Evolutionary conservation across 805 yeast species (phyloP).

Genomic region (Zygotorulaspora sp.): DNA sequence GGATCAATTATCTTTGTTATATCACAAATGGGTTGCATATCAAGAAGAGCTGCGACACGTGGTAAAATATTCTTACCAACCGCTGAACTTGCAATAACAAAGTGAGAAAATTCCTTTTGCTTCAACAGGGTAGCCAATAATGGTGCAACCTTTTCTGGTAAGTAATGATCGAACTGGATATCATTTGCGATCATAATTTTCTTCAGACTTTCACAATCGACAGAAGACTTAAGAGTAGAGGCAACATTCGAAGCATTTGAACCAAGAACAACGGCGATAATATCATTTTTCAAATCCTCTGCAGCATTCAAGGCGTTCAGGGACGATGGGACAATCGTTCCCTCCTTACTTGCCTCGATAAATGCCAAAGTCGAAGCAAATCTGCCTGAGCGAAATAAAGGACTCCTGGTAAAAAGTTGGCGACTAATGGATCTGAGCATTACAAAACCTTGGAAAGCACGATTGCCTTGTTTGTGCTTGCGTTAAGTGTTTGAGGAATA

Average conservation of each 20-base stretch:
- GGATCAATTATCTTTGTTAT: conserved; percentile 61
- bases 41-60: conserved; percentile 77
- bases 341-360: conserved; percentile 55
- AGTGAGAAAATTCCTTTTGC: conserved; percentile 48
- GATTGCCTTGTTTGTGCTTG: neutral
- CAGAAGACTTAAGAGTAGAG: conserved; percentile 26
- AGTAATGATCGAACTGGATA: conserved; percentile 55
- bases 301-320: conserved; percentile 79
- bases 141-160: conserved; percentile 83
- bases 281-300: conserved; percentile 62
- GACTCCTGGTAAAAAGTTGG: conserved; percentile 4
- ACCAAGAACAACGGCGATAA: conserved; percentile 77
- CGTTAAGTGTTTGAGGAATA: neutral
- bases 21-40: conserved; percentile 85
- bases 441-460: neutral
- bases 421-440: conserved; percentile 9
- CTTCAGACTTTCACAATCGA: conserved; percentile 36
- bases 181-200: conserved; percentile 55
- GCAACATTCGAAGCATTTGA: conserved; percentile 50
- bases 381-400: conserved; percentile 4
- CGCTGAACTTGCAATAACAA: conserved; percentile 77
- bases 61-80: conserved; percentile 86
- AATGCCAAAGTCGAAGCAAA: conserved; percentile 70
- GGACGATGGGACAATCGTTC: conserved; percentile 59
- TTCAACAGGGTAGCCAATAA: conserved; percentile 43